These are phyloP conservation scores for Bjerkandera adusta DNA, from an alignment of 1,284 basidiomycete genomes.

Conservation along the genomic window DNA sequence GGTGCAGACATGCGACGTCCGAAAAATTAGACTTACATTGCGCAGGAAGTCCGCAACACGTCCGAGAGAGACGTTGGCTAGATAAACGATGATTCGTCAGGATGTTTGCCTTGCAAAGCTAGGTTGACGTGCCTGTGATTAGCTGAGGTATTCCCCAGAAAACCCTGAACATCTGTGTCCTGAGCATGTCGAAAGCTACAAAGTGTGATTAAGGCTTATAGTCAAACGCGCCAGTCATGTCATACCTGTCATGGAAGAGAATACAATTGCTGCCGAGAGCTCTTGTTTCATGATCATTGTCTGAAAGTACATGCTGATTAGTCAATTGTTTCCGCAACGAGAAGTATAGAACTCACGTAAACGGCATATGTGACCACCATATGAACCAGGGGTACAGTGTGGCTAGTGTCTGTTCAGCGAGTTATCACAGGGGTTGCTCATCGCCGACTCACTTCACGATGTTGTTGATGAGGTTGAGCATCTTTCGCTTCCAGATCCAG, in stretches of 20 bases:
- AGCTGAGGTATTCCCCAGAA: not conserved
- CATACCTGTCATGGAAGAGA: conserved; percentile 40
- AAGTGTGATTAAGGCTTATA: not conserved
- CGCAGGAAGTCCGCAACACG: conserved; percentile 47
- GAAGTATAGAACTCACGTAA: conserved; percentile 34
- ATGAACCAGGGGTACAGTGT: conserved; percentile 60
- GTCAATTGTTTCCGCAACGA: too few relatives aligned
- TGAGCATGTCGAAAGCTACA: conserved; percentile 32
- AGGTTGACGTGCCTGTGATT: conserved; percentile 9
- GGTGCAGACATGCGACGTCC: conserved; percentile 12
- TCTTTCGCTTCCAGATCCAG: conserved; percentile 39
- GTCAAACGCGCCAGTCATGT: not conserved
- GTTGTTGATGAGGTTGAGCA: conserved; percentile 35
- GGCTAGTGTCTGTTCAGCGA: too few relatives aligned
- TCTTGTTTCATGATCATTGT: conserved; percentile 34
- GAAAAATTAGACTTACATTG: conserved; percentile 29
- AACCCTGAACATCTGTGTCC: conserved; percentile 18
- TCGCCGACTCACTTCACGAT: conserved; percentile 37
- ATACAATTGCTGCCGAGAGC: conserved; percentile 37
- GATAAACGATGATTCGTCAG: too few relatives aligned
- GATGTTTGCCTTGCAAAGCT: not conserved
- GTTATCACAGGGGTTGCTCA: too few relatives aligned
- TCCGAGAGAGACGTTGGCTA: conserved; percentile 47
- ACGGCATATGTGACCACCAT: conserved; percentile 72
- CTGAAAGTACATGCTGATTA: too few relatives aligned